Evolutionary conservation across 805 yeast species (phyloP), one percentile per base, ranked within the genome.

Genomic region (Teunomyces panamensis): DNA sequence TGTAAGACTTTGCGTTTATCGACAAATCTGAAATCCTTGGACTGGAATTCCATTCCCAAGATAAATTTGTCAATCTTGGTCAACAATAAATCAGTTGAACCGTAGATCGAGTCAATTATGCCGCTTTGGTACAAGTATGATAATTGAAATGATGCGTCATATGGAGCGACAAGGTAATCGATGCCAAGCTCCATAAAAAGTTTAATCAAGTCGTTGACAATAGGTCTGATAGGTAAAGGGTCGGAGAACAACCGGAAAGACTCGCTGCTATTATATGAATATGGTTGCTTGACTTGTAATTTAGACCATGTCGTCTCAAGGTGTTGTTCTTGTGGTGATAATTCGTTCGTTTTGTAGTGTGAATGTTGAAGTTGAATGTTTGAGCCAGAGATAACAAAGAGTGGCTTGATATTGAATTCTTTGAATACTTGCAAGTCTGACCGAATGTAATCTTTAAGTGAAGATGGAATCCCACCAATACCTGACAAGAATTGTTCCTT

Each of bases 91-190:
- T 94, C 98, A 1, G 90, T 84, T 6, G 96, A 84, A 0, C 96
- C 96, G 65, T 83, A 87, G 32, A 91, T 81, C 4, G 86, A 83
- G 63, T 91, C 90, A 44, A 92, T 78, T 41, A 73, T 67, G 0
- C 71, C 74, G 43, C 71, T 72, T 39, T 77, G 77, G 51, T 77
- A 75, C 56, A 92, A 68, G 58, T 89, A 89, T 5, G 87, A 80
- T 56, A 94, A 73, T 65, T 92, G 97, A 35, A 84, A 78, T 68
- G 89, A 83, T 0, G 97, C 81, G 39, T 83, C 75, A 60, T 83
- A 90, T 4, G 98, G 98, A 30, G 96, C 86, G 9, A 90, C 80
- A 48, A 89, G 65, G 60, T 78, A 91, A 49, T 84, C 85, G 9
- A 88, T 67, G 2, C 71, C 77, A 43, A 75, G 71, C 16, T 75